These are phyloP conservation scores for Eimeria praecox DNA, from an alignment of 169 alveolate genomes.

Conservation along the genomic window DNA sequence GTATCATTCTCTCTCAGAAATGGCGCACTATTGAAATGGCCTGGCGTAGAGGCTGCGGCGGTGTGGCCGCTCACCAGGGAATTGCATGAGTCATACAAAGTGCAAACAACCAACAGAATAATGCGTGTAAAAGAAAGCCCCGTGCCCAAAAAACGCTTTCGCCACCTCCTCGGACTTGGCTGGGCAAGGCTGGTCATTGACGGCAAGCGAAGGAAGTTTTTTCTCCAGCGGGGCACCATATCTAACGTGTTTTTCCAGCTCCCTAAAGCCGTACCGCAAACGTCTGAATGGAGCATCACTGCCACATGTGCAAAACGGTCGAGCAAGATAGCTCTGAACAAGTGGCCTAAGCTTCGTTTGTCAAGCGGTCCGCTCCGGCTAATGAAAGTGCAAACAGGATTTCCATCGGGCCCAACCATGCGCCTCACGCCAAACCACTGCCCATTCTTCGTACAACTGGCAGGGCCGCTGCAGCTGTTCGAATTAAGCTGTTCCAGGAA, in stretches of 20 bases:
- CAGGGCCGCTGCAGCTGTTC: not conserved
- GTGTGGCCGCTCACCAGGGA: not conserved
- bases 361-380: not conserved
- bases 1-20: not conserved
- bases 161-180: not conserved
- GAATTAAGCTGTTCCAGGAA: not conserved
- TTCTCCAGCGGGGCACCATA: not conserved
- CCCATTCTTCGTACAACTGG: not conserved
- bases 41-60: not conserved
- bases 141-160: not conserved
- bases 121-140: not conserved
- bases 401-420: not conserved
- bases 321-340: not conserved
- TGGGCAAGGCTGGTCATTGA: not conserved
- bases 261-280: not conserved
- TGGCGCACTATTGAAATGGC: too few relatives aligned
- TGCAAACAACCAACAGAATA: not conserved
- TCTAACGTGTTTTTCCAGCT: not conserved
- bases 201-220: not conserved
- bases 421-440: not conserved
- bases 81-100: not conserved
- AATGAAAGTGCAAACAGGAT: not conserved
- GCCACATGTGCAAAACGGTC: not conserved
- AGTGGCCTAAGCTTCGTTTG: not conserved
- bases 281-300: too few relatives aligned